These are phyloP conservation scores for Panaeolus cyanescens DNA, from an alignment of 768 basidiomycete genomes.

Conservation along the genomic window DNA sequence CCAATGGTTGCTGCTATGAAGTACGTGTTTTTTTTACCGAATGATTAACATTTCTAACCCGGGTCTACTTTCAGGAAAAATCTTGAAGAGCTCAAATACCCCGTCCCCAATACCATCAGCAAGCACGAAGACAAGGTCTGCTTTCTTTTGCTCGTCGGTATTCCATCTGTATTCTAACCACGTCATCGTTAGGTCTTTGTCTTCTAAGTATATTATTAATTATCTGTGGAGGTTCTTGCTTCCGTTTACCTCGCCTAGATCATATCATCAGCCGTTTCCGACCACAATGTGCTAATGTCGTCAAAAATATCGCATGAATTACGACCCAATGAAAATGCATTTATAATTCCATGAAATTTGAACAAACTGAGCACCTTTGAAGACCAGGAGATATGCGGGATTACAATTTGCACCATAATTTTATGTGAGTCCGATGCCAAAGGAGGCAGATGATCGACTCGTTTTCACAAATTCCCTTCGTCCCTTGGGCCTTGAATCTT, in stretches of 20 bases:
- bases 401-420: neutral
- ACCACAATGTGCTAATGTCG: neutral
- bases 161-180: slow-evolving; percentile 10
- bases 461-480: neutral
- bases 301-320: neutral
- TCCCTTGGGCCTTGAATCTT: neutral
- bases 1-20: slow-evolving; percentile 58
- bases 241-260: neutral
- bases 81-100: slow-evolving; percentile 84
- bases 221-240: neutral
- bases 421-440: neutral
- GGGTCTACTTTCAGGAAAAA: slow-evolving; percentile 63
- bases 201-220: too few relatives aligned
- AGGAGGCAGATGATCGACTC: neutral
- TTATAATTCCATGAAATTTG: neutral
- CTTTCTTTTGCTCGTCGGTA: slow-evolving; percentile 1
- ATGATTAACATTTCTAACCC: slow-evolving; percentile 11
- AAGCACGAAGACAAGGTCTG: slow-evolving; percentile 87
- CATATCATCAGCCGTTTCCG: neutral
- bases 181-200: slow-evolving; percentile 39
- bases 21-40: slow-evolving; percentile 27
- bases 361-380: neutral
- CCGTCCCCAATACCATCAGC: slow-evolving; percentile 85
- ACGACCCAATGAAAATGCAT: neutral
- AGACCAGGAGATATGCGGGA: neutral